These are phyloP conservation scores for Dipteronia sinensis DNA, from an alignment of 345 rosid species.

Conservation along the genomic window DNA sequence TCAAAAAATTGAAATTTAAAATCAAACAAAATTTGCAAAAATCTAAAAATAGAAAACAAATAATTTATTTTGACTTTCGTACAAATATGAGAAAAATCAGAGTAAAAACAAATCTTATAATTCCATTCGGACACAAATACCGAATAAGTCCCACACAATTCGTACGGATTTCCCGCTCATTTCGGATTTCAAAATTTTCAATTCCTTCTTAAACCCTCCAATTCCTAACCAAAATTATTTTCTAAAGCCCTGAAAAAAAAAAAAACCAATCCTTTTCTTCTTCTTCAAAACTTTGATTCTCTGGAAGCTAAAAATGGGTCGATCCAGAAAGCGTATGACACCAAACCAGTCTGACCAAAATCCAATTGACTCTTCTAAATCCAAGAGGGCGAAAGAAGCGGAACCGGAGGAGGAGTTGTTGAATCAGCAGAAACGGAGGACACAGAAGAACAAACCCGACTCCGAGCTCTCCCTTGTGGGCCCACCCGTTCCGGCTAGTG, in stretches of 20 bases:
- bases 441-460: slow-evolving; percentile 14
- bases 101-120: too few species aligned
- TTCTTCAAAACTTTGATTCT: neutral
- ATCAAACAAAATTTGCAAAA: too few species aligned
- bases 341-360: neutral
- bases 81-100: too few species aligned
- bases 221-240: neutral
- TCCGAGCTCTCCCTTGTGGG: slow-evolving; percentile 27
- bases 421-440: neutral
- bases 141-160: neutral
- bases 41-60: too few species aligned
- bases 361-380: neutral
- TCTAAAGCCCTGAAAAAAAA: neutral
- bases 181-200: neutral
- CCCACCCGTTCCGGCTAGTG: slow-evolving; percentile 21
- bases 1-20: too few species aligned
- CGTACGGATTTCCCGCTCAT: neutral
- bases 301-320: neutral
- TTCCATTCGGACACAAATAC: neutral
- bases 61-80: too few species aligned
- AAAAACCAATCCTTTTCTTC: neutral
- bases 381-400: neutral
- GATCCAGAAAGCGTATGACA: neutral
- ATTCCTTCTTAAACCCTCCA: too few species aligned
- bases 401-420: neutral